Percentiles rank a stretch among this genome's conserved stretches.
Evolutionary conservation across 78 protist genomes (phyloP).

Genomic region (Protostelium mycophagum): DNA sequence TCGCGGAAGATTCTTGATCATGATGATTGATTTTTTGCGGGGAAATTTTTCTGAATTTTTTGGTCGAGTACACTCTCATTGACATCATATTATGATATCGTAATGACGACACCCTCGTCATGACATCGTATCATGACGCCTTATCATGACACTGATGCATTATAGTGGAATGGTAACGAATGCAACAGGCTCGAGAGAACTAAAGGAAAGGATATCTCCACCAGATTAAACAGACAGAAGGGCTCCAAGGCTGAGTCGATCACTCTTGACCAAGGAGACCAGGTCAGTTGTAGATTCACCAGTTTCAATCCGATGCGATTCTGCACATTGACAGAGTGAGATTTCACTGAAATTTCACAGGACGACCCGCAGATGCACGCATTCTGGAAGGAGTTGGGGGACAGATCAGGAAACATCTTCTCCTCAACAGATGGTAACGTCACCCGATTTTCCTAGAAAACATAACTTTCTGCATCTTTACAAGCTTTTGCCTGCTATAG

Average conservation of each 20-base stretch:
- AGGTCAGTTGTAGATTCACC: background rate
- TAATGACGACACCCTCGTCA: background rate
- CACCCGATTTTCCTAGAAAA: too few relatives aligned
- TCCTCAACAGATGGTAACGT: conserved; percentile 17
- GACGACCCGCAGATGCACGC: conserved; percentile 3
- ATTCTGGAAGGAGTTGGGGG: conserved; percentile 56
- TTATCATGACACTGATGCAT: too few relatives aligned
- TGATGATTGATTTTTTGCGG: too few relatives aligned
- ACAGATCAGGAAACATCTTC: conserved; percentile 20
- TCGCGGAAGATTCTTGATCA: background rate
- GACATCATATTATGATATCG: too few relatives aligned
- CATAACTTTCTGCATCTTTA: too few relatives aligned
- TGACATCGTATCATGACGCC: too few relatives aligned
- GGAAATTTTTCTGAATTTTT: too few relatives aligned
- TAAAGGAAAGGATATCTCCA: conserved; percentile 65
- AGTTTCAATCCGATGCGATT: too few relatives aligned
- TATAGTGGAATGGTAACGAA: conserved; percentile 67
- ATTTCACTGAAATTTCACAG: conserved; percentile 17
- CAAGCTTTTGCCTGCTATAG: too few relatives aligned
- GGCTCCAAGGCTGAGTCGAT: conserved; percentile 44
- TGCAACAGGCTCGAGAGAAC: conserved; percentile 61
- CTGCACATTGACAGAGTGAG: too few relatives aligned
- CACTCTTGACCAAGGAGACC: conserved; percentile 41
- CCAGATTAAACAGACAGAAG: conserved; percentile 43
- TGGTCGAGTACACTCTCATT: too few relatives aligned